Conservation (phyloP, 768 basidiomycete genomes). For the Leccinum broughii region DNA sequence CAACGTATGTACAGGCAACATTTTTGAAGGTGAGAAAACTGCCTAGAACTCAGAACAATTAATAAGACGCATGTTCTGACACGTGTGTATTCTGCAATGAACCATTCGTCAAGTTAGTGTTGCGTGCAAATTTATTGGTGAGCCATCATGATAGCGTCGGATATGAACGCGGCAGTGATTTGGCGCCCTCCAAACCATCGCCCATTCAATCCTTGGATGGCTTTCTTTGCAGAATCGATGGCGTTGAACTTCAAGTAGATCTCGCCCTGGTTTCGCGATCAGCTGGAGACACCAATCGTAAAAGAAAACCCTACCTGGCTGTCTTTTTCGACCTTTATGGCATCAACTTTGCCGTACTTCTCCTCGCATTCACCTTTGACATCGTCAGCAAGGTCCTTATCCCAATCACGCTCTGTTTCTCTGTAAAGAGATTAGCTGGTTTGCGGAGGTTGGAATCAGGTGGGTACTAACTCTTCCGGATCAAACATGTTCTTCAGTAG, state of each 20-base stretch:
- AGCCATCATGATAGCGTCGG: slow-evolving; percentile 92
- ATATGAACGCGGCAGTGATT: slow-evolving; percentile 84
- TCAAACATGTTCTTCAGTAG: slow-evolving; percentile 95
- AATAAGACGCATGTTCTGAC: slow-evolving; percentile 25
- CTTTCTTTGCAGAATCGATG: slow-evolving; percentile 77
- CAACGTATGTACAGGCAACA: slow-evolving; percentile 33
- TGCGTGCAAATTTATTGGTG: slow-evolving; percentile 55
- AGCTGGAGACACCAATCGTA: slow-evolving; percentile 2
- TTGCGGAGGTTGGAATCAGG: not conserved
- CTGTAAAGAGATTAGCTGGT: slow-evolving; percentile 40
- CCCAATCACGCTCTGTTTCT: slow-evolving; percentile 96
- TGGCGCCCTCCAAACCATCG: slow-evolving; percentile 97
- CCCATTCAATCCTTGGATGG: slow-evolving; percentile 88
- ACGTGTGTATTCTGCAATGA: slow-evolving; percentile 30
- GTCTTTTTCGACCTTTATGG: slow-evolving; percentile 93
- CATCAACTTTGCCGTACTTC: slow-evolving; percentile 85
- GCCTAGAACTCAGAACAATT: slow-evolving; percentile 35
- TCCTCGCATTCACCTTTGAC: slow-evolving; percentile 91
- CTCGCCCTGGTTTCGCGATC: slow-evolving; percentile 67
- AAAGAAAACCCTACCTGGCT: slow-evolving; percentile 65
- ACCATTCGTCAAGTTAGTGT: slow-evolving; percentile 29
- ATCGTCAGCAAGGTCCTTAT: slow-evolving; percentile 93
- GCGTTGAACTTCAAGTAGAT: slow-evolving; percentile 92
- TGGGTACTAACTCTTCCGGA: slow-evolving; percentile 81
- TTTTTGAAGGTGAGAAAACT: slow-evolving; percentile 30